Percentiles rank a stretch among this genome's conserved stretches.
These are phyloP conservation scores for Thraustochytrium striatum DNA, from an alignment of 352 stramenopile species.

Conservation along the genomic window DNA sequence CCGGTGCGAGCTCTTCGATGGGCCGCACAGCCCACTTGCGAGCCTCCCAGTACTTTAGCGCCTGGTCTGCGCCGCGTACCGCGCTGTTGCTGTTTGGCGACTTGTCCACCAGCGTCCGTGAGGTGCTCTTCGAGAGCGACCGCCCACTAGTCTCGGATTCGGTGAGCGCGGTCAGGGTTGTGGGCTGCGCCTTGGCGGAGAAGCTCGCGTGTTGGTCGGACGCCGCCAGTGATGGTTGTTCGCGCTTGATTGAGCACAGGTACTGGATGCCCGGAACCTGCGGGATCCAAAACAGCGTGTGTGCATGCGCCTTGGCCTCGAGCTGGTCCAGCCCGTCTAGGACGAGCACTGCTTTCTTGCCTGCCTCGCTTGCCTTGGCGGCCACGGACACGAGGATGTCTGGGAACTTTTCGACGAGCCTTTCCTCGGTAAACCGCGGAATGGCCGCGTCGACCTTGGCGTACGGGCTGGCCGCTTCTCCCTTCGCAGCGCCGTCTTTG, in stretches of 20 bases:
- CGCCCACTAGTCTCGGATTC: no score
- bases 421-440: constrained; percentile 12
- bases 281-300: constrained; percentile 28
- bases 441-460: not conserved
- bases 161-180: no score
- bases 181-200: no score
- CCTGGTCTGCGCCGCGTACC: not conserved
- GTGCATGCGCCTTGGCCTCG: constrained; percentile 26
- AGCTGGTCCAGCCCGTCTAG: constrained; percentile 41
- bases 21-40: not conserved
- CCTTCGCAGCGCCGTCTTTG: no score
- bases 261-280: not conserved
- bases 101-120: no score
- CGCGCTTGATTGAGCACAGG: constrained; percentile 2
- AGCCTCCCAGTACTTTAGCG: not conserved
- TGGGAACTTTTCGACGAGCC: constrained; percentile 23
- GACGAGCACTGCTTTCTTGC: not conserved
- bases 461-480: not conserved
- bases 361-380: not conserved
- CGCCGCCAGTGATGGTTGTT: no score
- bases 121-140: no score
- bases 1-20: not conserved
- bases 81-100: no score
- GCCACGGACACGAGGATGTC: constrained; percentile 24
- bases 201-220: no score